Conservation (phyloP, 176 grass and related monocot genomes). For the Carex parvula region DNA sequence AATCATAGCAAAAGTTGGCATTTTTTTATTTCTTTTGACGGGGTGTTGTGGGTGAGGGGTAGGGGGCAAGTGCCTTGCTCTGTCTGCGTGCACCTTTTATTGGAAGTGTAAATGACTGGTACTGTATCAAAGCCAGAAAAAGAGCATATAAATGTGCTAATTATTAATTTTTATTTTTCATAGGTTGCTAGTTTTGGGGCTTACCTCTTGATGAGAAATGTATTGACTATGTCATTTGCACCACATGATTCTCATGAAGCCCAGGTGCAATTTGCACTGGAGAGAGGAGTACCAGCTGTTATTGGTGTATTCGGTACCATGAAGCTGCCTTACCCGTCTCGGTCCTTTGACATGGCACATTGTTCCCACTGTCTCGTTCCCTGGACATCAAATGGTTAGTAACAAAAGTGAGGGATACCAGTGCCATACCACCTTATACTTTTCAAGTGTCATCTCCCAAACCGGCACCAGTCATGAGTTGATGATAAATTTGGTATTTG, state of each 20-base stretch:
- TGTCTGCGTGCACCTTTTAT: neutral
- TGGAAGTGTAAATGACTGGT: neutral
- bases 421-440: neutral
- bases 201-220: slow-evolving; percentile 67
- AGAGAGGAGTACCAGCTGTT: slow-evolving; percentile 72
- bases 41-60: neutral
- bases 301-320: slow-evolving; percentile 75
- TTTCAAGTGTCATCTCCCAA: neutral
- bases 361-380: slow-evolving; percentile 73
- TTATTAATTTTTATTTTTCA: slow-evolving; percentile 18
- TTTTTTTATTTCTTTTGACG: neutral
- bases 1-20: neutral
- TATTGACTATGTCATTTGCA: slow-evolving; percentile 91
- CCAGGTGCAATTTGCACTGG: slow-evolving; percentile 74
- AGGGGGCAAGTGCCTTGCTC: neutral
- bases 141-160: neutral
- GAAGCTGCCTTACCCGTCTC: slow-evolving; percentile 75
- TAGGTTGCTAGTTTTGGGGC: slow-evolving; percentile 81
- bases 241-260: slow-evolving; percentile 61
- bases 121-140: neutral
- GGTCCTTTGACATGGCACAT: slow-evolving; percentile 76
- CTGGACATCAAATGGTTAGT: slow-evolving; percentile 73
- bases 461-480: neutral
- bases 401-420: neutral
- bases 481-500: neutral